Conservation (phyloP, 352 stramenopile genomes). For the Nothophytophthora sp. region DNA sequence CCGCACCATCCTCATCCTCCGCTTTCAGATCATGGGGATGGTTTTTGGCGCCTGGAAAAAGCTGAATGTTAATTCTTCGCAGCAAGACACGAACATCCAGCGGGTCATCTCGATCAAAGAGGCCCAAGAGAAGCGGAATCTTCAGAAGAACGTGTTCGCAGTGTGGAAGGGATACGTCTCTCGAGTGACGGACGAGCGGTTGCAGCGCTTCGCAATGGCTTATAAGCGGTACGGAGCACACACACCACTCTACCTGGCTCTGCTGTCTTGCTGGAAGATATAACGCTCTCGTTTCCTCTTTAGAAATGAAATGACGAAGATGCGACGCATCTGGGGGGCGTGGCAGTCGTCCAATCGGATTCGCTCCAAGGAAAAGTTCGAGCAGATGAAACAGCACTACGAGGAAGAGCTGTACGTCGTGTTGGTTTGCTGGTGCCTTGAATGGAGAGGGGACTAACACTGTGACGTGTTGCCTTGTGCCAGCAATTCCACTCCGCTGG, state of each 20-base stretch:
- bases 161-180: constrained; percentile 62
- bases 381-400: constrained; percentile 51
- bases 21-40: constrained; percentile 73
- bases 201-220: constrained; percentile 61
- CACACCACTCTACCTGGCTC: neutral
- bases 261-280: neutral
- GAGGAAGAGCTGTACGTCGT: constrained; percentile 64
- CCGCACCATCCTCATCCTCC: constrained; percentile 51
- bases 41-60: constrained; percentile 79
- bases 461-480: neutral
- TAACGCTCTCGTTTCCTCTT: neutral
- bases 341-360: constrained; percentile 63
- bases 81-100: constrained; percentile 55
- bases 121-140: constrained; percentile 47
- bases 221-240: constrained; percentile 35
- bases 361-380: constrained; percentile 49
- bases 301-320: constrained; percentile 51
- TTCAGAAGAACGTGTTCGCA: constrained; percentile 46
- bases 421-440: neutral
- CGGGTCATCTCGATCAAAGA: constrained; percentile 73
- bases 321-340: constrained; percentile 41
- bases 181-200: constrained; percentile 56
- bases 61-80: constrained; percentile 43
- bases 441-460: neutral
- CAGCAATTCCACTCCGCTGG: constrained; percentile 46